Evolutionary conservation across 352 stramenopile species (phyloP), one percentile per base, ranked within the genome.

Genomic region (Pythium aquatile): DNA sequence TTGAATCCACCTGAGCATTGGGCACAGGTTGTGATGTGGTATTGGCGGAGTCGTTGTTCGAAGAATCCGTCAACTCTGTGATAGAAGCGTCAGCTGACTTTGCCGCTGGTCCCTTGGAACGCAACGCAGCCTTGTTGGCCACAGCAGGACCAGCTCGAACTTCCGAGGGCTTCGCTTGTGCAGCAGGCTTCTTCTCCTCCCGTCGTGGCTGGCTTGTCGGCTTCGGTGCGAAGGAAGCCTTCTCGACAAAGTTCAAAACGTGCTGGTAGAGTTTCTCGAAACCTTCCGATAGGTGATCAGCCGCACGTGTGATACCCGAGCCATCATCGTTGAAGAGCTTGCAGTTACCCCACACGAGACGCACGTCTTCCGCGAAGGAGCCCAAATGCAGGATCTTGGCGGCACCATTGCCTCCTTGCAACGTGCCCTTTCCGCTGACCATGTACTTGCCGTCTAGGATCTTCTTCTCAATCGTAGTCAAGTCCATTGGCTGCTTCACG

Each of bases 261-360:
- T 85, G 66, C 29, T 79, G 73, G 61, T 79, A 84, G 28, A 93
- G 69, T 2, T 74, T 68, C 54, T 91, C 81, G 61, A 94, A 93
- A 5, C 81, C 83, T 3, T 63, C 67, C 7, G 79, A 80, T 11
- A 94, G 70, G 26, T 88, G 76, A 42, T 90, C 83, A 14, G 85
- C 85, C 1, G 83, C 85, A 40, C 85, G 83, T 0, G 78, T 81
- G 44, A 94, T 92, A 3, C 85, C 85, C 4, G 85, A 94, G 30
- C 80, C 83, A 32, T 93, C 83, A 52, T 94, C 85, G 63, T 94
- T 94, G 52, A 92, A 94, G 16, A 89, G 64, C 61, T 89, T 89
- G 76, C 85, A 94, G 63, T 94, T 94, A 14, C 75, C 67, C 85
- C 85, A 94, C 44, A 94, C 84, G 3, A 91, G 76, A n/a, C 80